A percentile compares a stretch with the other conserved stretches of the same genome.
Evolutionary conservation across 441 rosid genomes (phyloP).

Genomic region (Codiaeum variegatum): DNA sequence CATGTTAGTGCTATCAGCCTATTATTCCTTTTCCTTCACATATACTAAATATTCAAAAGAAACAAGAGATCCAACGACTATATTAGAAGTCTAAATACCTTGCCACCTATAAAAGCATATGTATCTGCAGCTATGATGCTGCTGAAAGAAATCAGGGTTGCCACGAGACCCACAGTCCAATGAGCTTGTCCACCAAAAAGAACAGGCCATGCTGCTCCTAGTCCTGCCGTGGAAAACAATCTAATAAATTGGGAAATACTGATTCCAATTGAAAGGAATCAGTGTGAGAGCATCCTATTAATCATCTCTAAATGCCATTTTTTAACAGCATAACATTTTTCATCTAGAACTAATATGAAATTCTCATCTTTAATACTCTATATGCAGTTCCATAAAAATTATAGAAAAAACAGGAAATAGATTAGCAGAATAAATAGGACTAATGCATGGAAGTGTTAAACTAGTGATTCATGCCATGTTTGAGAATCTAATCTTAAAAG

Average conservation of each 20-base stretch:
- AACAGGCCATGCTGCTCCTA: conserved; percentile 72
- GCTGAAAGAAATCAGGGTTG: conserved; percentile 75
- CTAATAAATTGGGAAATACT: not conserved
- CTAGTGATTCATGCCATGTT: not conserved
- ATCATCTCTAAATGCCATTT: not conserved
- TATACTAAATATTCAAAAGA: not conserved
- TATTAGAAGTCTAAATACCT: conserved; percentile 46
- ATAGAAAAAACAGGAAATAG: not conserved
- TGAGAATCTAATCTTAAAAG: not conserved
- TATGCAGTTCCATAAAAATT: not conserved
- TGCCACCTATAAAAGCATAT: conserved; percentile 89
- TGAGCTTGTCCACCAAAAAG: conserved; percentile 90
- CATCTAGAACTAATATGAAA: conserved; percentile 1
- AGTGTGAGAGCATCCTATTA: not conserved
- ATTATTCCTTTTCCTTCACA: not conserved
- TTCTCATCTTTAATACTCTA: not conserved
- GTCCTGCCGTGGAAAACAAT: conserved; percentile 42
- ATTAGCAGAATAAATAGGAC: not conserved
- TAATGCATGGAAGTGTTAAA: not conserved
- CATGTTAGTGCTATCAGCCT: not conserved
- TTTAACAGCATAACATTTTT: not conserved
- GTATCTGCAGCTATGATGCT: conserved; percentile 89
- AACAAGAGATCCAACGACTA: conserved; percentile 6
- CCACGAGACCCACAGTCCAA: conserved; percentile 98
- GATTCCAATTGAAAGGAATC: conserved; percentile 2